Percentiles rank a stretch among this genome's conserved stretches.
Evolutionary conservation across 768 basidiomycete genomes (phyloP).

Genomic region (Sporobolomyces roseus): DNA sequence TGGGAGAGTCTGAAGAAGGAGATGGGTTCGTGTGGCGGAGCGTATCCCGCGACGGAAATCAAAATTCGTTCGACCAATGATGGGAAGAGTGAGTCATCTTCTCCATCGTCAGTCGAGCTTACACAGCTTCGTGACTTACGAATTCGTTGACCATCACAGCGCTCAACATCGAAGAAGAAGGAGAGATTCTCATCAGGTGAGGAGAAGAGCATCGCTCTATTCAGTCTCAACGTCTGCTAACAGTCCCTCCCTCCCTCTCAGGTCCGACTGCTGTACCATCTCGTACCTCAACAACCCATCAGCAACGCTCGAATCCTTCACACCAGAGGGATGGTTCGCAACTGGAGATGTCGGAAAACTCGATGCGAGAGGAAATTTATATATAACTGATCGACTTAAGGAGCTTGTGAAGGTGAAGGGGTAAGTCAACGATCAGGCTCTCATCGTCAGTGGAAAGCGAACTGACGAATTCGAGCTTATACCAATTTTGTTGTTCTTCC

Average conservation of each 20-base stretch:
- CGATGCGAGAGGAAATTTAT: conserved; percentile 37
- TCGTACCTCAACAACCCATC: conserved; percentile 44
- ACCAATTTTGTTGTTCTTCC: no score
- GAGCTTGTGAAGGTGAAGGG: conserved; percentile 47
- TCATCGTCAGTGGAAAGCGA: no score
- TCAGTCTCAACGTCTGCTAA: not conserved
- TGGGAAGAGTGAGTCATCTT: conserved; percentile 14
- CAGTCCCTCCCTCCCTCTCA: not conserved
- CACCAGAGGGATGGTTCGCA: conserved; percentile 42
- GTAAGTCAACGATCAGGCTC: conserved; percentile 4
- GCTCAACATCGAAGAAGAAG: conserved; percentile 27
- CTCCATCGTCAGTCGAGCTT: no score
- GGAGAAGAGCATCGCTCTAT: not conserved
- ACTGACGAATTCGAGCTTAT: no score
- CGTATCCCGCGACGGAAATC: conserved; percentile 35
- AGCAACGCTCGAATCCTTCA: conserved; percentile 42
- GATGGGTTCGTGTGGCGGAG: conserved; percentile 35
- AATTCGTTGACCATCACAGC: not conserved
- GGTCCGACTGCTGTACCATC: conserved; percentile 35
- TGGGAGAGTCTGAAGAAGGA: conserved; percentile 41
- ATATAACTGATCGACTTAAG: conserved; percentile 40
- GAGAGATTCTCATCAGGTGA: conserved; percentile 43
- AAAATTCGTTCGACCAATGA: conserved; percentile 33
- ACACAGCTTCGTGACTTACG: not conserved
- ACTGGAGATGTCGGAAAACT: conserved; percentile 46